Conservation (phyloP, 495 filamentous ascomycete genomes). For the Lentithecium fluviatile region DNA sequence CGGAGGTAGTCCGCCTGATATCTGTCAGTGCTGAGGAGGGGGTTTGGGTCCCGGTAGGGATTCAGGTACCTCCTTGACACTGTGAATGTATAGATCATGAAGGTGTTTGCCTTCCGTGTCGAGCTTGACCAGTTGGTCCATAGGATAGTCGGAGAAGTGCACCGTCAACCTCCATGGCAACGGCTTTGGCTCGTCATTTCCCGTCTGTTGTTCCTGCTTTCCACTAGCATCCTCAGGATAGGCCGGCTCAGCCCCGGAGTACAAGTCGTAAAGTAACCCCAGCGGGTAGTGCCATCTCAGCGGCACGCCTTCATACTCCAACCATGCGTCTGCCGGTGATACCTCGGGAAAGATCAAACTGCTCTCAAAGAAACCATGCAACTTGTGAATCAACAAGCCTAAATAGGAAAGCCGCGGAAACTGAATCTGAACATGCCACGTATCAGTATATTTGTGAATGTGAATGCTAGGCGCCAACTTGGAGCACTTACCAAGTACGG, state of each 20-base stretch:
- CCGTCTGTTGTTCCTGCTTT: neutral
- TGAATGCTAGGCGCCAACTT: too few species aligned
- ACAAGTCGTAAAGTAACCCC: slow-evolving; percentile 87
- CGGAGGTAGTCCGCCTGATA: slow-evolving; percentile 79
- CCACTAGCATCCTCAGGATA: slow-evolving; percentile 17
- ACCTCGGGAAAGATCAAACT: slow-evolving; percentile 66
- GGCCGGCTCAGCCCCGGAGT: slow-evolving; percentile 63
- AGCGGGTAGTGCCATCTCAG: slow-evolving; percentile 86
- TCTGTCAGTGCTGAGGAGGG: neutral
- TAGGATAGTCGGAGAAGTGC: slow-evolving; percentile 75
- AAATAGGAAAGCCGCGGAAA: slow-evolving; percentile 71
- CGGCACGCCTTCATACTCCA: slow-evolving; percentile 72
- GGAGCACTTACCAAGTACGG: slow-evolving; percentile 39
- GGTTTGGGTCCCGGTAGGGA: neutral
- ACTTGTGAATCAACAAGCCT: slow-evolving; percentile 70
- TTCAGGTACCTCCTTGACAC: slow-evolving; percentile 72
- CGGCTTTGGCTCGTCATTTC: slow-evolving; percentile 36
- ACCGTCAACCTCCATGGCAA: slow-evolving; percentile 73
- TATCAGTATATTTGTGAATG: slow-evolving; percentile 16
- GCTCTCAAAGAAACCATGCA: slow-evolving; percentile 73
- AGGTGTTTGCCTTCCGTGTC: slow-evolving; percentile 60
- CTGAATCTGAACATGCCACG: slow-evolving; percentile 45
- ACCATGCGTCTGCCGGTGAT: slow-evolving; percentile 63
- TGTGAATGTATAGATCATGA: slow-evolving; percentile 88
- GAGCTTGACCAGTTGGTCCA: slow-evolving; percentile 62